Percentiles rank a stretch among this genome's conserved stretches.
phyloP scores from a whole-genome alignment of 2,329 filamentous ascomycete genomes.

The Fusarium graminum region DNA sequence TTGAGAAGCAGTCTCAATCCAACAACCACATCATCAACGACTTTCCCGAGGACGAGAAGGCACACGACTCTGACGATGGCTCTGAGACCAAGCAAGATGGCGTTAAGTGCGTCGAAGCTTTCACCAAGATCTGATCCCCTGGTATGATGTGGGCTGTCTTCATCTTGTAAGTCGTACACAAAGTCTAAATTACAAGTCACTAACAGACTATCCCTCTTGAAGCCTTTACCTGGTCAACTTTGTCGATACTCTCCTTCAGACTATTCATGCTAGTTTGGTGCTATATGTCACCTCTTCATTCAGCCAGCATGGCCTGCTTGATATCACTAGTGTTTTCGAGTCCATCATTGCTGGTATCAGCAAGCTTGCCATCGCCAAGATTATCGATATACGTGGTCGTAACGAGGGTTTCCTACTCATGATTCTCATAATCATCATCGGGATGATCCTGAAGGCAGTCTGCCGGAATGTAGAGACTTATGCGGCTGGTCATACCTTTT shows the following conservation, averaged over 20 bases:
- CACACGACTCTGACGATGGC: constrained; percentile 37
- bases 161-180: constrained; percentile 51
- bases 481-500: constrained; percentile 72
- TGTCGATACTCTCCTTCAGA: constrained; percentile 55
- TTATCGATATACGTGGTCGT: constrained; percentile 64
- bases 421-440: constrained; percentile 61
- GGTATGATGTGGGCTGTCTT: constrained; percentile 57
- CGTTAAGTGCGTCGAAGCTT: constrained; percentile 56
- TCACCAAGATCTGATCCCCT: constrained; percentile 57
- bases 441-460: constrained; percentile 73
- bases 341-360: constrained; percentile 56
- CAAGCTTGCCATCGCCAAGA: constrained; percentile 60
- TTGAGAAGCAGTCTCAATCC: constrained; percentile 38
- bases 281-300: constrained; percentile 77
- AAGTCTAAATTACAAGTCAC: too few relatives aligned
- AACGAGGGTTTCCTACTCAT: constrained; percentile 60
- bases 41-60: constrained; percentile 28
- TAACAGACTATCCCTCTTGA: constrained; percentile 2
- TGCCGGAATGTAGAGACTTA: constrained; percentile 70
- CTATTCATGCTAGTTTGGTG: constrained; percentile 63
- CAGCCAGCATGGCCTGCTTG: constrained; percentile 72
- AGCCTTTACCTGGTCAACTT: constrained; percentile 59
- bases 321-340: constrained; percentile 73
- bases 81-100: constrained; percentile 55
- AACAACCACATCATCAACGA: constrained; percentile 19